Conservation (phyloP, 768 basidiomycete genomes). For the Lentinus brumalis region DNA sequence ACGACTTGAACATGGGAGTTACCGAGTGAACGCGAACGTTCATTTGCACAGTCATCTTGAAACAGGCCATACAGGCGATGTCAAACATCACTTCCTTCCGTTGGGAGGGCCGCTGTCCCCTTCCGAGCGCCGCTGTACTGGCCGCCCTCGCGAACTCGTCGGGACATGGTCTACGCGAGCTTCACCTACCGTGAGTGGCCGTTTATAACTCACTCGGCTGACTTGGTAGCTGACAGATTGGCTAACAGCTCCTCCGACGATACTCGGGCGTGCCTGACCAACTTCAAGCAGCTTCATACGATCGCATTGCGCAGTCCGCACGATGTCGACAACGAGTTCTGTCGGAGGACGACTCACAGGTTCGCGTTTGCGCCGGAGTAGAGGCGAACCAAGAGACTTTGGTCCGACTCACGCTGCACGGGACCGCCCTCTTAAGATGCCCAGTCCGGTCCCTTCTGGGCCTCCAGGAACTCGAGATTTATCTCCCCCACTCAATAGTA, state of each 20-base stretch:
- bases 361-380: not conserved
- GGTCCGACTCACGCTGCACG: not conserved
- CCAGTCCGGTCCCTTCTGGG: slow-evolving; percentile 2
- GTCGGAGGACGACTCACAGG: not conserved
- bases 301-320: not conserved
- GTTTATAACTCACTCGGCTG: not conserved
- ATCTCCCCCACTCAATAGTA: not conserved
- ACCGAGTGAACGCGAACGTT: too few species aligned
- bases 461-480: slow-evolving; percentile 11
- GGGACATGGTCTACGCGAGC: not conserved
- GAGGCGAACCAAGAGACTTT: not conserved
- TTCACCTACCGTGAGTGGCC: slow-evolving; percentile 1
- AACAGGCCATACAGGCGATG: not conserved
- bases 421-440: not conserved
- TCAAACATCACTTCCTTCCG: slow-evolving; percentile 1
- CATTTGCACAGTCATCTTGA: too few species aligned
- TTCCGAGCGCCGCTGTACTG: not conserved
- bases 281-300: not conserved
- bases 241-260: not conserved
- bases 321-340: not conserved
- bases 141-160: not conserved
- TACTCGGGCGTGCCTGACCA: not conserved
- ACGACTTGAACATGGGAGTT: too few species aligned
- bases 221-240: not conserved
- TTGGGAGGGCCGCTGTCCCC: not conserved